phyloP scores from a whole-genome alignment of 23 red algal genomes.

The Agarophyton chilense region DNA sequence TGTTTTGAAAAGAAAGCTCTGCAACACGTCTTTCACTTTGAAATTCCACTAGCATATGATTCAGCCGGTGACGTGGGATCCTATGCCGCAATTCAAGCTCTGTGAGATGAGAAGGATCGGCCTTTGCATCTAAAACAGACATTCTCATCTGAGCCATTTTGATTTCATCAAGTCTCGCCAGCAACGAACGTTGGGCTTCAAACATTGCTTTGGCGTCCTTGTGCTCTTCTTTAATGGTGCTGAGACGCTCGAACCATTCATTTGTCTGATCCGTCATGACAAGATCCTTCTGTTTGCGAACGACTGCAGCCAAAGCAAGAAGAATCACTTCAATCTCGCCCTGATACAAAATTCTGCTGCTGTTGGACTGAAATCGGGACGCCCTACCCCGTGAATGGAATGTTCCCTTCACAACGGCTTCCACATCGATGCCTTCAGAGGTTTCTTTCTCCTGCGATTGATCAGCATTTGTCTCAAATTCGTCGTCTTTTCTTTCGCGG shows the following conservation, averaged over 20 bases:
- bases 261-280: neutral
- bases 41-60: constrained; percentile 21
- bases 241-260: constrained; percentile 27
- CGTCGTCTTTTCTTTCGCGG: neutral
- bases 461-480: neutral
- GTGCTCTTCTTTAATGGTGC: constrained; percentile 27
- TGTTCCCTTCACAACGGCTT: neutral
- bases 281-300: constrained; percentile 21
- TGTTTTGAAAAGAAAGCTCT: constrained; percentile 22
- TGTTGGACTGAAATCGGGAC: constrained; percentile 16
- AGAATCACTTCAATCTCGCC: constrained; percentile 41
- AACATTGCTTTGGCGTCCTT: constrained; percentile 26
- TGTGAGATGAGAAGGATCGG: neutral
- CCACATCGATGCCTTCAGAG: neutral
- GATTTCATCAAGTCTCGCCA: constrained; percentile 52
- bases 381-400: neutral
- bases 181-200: constrained; percentile 44
- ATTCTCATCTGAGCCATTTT: constrained; percentile 51
- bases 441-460: neutral
- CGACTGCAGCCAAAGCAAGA: neutral
- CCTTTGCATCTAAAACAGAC: constrained; percentile 10
- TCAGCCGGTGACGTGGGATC: constrained; percentile 11
- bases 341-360: constrained; percentile 14
- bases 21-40: constrained; percentile 9
- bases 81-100: constrained; percentile 9